These are phyloP conservation scores for Castanea sativa DNA, from an alignment of 306 rosid species.

Conservation along the genomic window DNA sequence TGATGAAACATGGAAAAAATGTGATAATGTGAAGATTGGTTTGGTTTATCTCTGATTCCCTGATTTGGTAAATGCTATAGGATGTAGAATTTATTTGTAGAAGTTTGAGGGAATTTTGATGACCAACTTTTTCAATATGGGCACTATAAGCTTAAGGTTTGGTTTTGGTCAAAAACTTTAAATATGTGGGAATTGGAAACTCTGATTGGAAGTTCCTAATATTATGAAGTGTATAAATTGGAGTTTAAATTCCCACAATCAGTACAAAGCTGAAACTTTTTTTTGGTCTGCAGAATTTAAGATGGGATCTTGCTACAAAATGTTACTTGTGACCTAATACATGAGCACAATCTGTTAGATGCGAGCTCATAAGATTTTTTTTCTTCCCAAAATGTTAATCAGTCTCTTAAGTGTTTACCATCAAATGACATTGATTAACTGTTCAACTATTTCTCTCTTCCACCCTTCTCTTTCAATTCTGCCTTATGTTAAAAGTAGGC, in stretches of 20 bases:
- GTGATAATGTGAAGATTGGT: background rate
- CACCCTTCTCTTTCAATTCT: background rate
- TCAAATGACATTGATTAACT: constrained; percentile 8
- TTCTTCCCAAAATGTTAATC: background rate
- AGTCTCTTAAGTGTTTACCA: background rate
- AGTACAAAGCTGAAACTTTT: background rate
- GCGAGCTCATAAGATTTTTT: background rate
- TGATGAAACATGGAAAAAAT: background rate
- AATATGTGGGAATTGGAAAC: background rate
- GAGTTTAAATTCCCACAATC: too few relatives aligned
- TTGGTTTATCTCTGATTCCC: background rate
- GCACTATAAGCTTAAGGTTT: background rate
- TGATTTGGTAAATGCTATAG: background rate
- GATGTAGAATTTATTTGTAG: background rate
- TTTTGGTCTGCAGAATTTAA: background rate
- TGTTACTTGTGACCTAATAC: background rate
- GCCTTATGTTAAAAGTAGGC: background rate
- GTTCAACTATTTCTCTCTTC: background rate
- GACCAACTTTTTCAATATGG: background rate
- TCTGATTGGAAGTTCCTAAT: background rate
- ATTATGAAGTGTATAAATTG: too few relatives aligned
- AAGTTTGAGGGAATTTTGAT: background rate
- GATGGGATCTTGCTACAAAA: background rate
- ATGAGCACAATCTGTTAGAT: constrained; percentile 13
- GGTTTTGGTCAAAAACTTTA: background rate